Conservation (phyloP, 164 flowering plant species). For the Vitis labrusca region DNA sequence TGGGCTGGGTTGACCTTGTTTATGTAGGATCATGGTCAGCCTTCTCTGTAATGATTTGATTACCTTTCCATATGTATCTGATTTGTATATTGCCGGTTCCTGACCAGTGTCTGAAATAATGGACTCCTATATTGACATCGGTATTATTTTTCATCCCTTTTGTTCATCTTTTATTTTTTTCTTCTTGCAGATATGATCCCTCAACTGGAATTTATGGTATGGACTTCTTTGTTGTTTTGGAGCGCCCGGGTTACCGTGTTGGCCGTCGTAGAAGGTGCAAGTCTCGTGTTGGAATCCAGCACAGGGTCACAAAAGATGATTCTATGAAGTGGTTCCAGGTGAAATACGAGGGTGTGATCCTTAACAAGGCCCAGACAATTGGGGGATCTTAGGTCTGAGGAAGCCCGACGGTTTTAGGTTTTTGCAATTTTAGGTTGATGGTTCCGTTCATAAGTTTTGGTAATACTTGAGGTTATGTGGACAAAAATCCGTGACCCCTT, state of each 20-base stretch:
- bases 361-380: slow-evolving; percentile 67
- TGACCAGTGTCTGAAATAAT: too few relatives aligned
- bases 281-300: slow-evolving; percentile 81
- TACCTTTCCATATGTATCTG: too few relatives aligned
- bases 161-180: neutral
- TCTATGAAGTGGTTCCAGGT: slow-evolving; percentile 93
- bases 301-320: slow-evolving; percentile 80
- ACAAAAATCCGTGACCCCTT: neutral
- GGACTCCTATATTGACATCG: too few relatives aligned
- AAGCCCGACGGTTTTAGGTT: neutral
- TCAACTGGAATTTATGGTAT: slow-evolving; percentile 87
- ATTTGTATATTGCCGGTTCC: too few relatives aligned
- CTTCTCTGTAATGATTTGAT: too few relatives aligned
- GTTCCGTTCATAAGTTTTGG: neutral
- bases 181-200: slow-evolving; percentile 67
- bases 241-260: slow-evolving; percentile 78
- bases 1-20: too few relatives aligned
- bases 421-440: neutral
- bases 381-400: slow-evolving; percentile 7
- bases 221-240: slow-evolving; percentile 85
- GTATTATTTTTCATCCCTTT: neutral
- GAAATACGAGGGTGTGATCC: slow-evolving; percentile 83
- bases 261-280: slow-evolving; percentile 86
- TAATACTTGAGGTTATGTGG: neutral
- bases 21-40: too few relatives aligned